Percentiles rank a stretch among this genome's conserved stretches.
These are phyloP conservation scores for Pisolithus microcarpus DNA, from an alignment of 768 basidiomycete genomes.

Conservation along the genomic window DNA sequence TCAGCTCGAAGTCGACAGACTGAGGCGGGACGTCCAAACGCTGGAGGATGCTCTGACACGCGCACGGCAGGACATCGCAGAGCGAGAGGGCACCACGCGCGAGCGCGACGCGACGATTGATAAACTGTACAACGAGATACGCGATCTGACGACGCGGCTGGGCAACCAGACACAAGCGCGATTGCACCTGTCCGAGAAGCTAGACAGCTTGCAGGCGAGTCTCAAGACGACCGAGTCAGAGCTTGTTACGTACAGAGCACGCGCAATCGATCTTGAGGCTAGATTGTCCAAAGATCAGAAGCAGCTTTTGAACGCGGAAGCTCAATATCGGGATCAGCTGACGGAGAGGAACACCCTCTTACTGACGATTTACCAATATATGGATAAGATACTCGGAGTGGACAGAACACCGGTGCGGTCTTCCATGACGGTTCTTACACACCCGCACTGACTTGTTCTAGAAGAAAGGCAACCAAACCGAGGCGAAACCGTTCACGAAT, in stretches of 20 bases:
- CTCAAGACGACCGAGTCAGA: constrained; percentile 69
- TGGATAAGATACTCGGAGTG: constrained; percentile 88
- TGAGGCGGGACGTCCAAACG: constrained; percentile 77
- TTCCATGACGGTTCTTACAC: not conserved
- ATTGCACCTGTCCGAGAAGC: constrained; percentile 81
- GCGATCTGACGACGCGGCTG: constrained; percentile 72
- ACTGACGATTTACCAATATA: constrained; percentile 88
- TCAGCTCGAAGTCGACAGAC: constrained; percentile 82
- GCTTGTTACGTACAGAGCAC: constrained; percentile 47
- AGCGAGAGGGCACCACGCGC: constrained; percentile 55
- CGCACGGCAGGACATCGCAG: constrained; percentile 60
- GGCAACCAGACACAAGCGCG: constrained; percentile 83
- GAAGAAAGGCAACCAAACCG: constrained; percentile 71
- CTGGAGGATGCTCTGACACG: constrained; percentile 73
- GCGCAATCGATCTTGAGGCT: constrained; percentile 69
- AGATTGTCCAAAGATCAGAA: constrained; percentile 79
- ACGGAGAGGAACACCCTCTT: constrained; percentile 90
- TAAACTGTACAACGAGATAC: constrained; percentile 68
- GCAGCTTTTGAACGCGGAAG: constrained; percentile 60
- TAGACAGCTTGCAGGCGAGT: constrained; percentile 60
- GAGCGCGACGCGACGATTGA: constrained; percentile 72
- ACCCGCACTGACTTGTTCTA: constrained; percentile 19
- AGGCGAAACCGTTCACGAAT: constrained; percentile 91
- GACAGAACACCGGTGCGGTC: constrained; percentile 76
- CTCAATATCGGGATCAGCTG: constrained; percentile 82